Base-by-base conservation (phyloP, 257 asterid species). In the Nicotiana undulata region DNA sequence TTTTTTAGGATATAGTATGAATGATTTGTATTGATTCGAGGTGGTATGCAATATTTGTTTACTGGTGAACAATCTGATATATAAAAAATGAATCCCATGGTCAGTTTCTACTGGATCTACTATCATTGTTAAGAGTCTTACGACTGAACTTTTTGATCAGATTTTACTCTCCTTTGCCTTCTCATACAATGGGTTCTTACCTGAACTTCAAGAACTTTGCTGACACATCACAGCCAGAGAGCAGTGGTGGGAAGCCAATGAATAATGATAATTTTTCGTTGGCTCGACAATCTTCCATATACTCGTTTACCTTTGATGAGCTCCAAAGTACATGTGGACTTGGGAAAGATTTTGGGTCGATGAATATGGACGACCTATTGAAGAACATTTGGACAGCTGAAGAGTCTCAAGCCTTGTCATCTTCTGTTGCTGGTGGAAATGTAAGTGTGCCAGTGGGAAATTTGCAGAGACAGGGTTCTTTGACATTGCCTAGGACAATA, bases 321-420 rank as follows among this genome's bases (percentile, higher is more conserved):
- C 90, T 94, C 81, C 98, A 93, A 85, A 88, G 46, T 76, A 77
- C 97, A 12, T 75, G 97, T 82, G 97, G 93, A 61, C 67, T 88
- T 6, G 97, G 97, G 24, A 94, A 87, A 88, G 98, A 94, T 63
- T 89, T 91, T 29, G 98, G 98, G 24, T 93, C 96, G 7, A 90
- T 94, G 96, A 94, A 94, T 82, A 93, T 94, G 97, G 98, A 94
- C 86, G 98, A 94, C 44, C 92, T 94, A 13, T 49, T 94, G 32
- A 94, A 93, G 89, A 94, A 90, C 87, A 90, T 94, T 66, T 92
- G 97, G 97, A 87, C 94, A 6, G 97, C 92, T 40, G 98, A 94
- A 82, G 98, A 91, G 88, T 88, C 86, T 75, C 97, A 92, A 85
- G 88, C 81, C n/a, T 28, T 58, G 75, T 77, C 83, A 20, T 80